Conservation (phyloP, 768 basidiomycete species). For the Mycena polygramma region DNA sequence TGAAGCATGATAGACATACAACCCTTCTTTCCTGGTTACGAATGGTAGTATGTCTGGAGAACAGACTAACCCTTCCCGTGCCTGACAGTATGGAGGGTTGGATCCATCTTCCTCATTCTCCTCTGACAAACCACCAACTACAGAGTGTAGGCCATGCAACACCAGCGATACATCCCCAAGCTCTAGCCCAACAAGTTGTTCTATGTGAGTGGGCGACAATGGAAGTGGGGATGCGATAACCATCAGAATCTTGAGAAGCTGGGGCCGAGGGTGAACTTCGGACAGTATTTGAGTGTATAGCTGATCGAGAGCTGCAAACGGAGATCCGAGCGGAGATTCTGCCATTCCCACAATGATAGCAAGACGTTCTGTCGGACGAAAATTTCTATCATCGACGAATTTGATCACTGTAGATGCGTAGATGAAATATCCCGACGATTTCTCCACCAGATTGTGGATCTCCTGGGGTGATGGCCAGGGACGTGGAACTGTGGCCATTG, state of each 20-base stretch:
- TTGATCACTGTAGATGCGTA: constrained; percentile 2
- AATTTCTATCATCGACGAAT: constrained; percentile 3
- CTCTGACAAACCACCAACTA: background rate
- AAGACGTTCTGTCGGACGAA: background rate
- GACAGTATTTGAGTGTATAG: constrained; percentile 1
- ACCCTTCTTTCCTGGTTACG: too few species aligned
- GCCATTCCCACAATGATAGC: background rate
- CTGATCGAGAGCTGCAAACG: background rate
- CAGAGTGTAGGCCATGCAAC: constrained; percentile 1
- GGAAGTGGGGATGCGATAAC: background rate
- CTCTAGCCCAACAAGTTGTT: background rate
- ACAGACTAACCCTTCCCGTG: too few species aligned
- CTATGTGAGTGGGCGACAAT: background rate
- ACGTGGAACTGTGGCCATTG: background rate
- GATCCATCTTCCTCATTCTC: too few species aligned
- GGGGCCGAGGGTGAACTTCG: background rate
- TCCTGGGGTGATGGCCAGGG: background rate
- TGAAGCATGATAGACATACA: background rate
- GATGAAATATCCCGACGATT: constrained; percentile 9
- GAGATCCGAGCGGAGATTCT: background rate
- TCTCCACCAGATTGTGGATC: background rate
- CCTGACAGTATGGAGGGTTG: too few species aligned
- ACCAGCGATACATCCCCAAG: background rate
- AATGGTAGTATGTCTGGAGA: too few species aligned
- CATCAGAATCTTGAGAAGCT: background rate